Evolutionary conservation across 139 green algal species (phyloP).

Genomic region (Axilococcus clingmanii): DNA sequence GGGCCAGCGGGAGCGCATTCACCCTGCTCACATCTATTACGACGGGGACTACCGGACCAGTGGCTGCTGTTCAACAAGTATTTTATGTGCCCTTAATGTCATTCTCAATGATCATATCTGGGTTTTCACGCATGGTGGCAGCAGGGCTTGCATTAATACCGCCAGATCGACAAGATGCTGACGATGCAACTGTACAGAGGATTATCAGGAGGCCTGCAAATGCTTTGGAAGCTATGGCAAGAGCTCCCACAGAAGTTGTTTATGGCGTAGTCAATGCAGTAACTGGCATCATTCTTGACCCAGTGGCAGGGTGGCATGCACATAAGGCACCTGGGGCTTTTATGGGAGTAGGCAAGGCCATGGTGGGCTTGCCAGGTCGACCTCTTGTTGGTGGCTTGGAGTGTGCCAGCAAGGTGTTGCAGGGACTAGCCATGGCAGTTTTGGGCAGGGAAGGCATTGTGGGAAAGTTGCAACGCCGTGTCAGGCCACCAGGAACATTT

Average conservation of each 20-base stretch:
- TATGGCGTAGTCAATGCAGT: constrained; percentile 36
- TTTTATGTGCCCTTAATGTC: constrained; percentile 51
- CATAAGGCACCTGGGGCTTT: constrained; percentile 26
- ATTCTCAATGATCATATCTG: constrained; percentile 31
- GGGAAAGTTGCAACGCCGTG: constrained; percentile 56
- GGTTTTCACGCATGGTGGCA: constrained; percentile 46
- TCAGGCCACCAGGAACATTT: constrained; percentile 50
- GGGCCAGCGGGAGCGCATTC: constrained; percentile 52
- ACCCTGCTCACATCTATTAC: constrained; percentile 45
- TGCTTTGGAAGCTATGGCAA: constrained; percentile 48
- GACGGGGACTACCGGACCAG: constrained; percentile 26
- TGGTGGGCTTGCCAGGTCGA: constrained; percentile 43
- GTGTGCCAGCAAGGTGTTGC: constrained; percentile 35
- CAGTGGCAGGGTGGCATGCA: constrained; percentile 32
- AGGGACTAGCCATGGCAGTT: constrained; percentile 56
- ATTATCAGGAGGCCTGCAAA: constrained; percentile 47
- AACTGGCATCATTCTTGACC: constrained; percentile 52
- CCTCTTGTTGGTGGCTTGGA: constrained; percentile 54
- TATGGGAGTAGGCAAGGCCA: constrained; percentile 52
- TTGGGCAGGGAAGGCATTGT: constrained; percentile 71
- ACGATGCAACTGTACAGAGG: constrained; percentile 43
- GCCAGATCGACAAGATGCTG: constrained; percentile 42
- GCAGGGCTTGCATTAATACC: constrained; percentile 50
- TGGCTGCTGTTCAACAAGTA: constrained; percentile 36
- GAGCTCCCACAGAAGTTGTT: constrained; percentile 35